Evolutionary conservation across 805 yeast genomes (phyloP), one percentile per base, ranked within the genome.

Genomic region (Hemisphaericaspora nanyangensis): DNA sequence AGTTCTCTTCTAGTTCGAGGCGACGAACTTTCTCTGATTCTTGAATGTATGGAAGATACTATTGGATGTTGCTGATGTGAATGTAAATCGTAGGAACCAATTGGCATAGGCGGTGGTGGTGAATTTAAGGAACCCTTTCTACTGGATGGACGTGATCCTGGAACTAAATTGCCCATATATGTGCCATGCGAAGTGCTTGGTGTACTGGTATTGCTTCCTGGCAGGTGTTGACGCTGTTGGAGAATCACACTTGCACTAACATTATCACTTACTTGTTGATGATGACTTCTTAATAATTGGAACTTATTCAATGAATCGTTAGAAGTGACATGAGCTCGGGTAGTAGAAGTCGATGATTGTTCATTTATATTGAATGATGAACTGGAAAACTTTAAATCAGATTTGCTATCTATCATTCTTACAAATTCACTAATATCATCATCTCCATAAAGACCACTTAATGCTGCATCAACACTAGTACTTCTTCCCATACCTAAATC

Each of bases 371-470:
- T 36, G 39, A 54, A 54, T 24, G 42, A 48, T 6, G 48, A 45
- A 4, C 18, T 29, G 17, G 49, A 50, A 38, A 68, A 50, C 29
- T 74, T 66, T 17, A 79, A 58, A 31, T 78, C 85, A 7, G 72
- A 66, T 49, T 77, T 79, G 33, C 78, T 76, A 46, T 85, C 93
- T 31, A 85, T 76, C 71, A 83, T 66, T 46, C 75, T 70, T 33
- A 85, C 83, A 64, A 85, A 85, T 36, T 82, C 85, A 42, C 82
- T 72, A 15, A 85, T 67, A 46, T 80, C 86, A 39, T 76, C 80
- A 40, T 76, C 80, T 31, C 68, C 55, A 47, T 70, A 71, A 8
- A 74, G 45, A 2, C 79, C 79, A 37, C 68, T 50, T 44, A 69
- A 46, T 34, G 71, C 60, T 1, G 61, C 58, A 12, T 54, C 38